Percentiles rank a stretch among this genome's conserved stretches.
Conservation (phyloP, 257 asterid species). For the Nicotiana knightiana region DNA sequence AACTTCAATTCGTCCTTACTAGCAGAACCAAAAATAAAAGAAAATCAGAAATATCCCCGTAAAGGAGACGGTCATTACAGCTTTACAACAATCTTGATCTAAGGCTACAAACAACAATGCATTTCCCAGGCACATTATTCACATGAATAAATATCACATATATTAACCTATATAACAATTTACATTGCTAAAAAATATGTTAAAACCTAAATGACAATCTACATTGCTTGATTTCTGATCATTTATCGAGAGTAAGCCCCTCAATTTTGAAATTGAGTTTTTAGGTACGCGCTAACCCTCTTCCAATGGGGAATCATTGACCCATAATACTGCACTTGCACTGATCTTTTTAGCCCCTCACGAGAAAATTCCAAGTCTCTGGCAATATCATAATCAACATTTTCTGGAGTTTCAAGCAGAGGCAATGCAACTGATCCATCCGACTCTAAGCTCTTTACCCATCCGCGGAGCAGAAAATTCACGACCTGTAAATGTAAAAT, state of each 20-base stretch:
- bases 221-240: not conserved
- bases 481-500: constrained; percentile 48
- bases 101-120: not conserved
- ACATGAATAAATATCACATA: not conserved
- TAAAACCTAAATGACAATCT: not conserved
- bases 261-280: constrained; percentile 24
- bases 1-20: too few species aligned
- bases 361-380: constrained; percentile 48
- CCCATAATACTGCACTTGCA: constrained; percentile 55
- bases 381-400: constrained; percentile 23
- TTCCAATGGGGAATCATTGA: constrained; percentile 49
- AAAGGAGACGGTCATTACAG: not conserved
- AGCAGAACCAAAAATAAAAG: not conserved
- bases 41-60: not conserved
- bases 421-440: constrained; percentile 50
- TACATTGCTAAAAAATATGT: not conserved
- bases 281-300: constrained; percentile 43
- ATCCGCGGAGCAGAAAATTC: constrained; percentile 71
- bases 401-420: constrained; percentile 42
- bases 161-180: not conserved
- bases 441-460: constrained; percentile 71
- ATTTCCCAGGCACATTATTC: not conserved
- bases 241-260: not conserved
- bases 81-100: not conserved
- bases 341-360: constrained; percentile 43